Conservation (phyloP, 768 basidiomycete species). For the Kwoniella bestiolae region DNA sequence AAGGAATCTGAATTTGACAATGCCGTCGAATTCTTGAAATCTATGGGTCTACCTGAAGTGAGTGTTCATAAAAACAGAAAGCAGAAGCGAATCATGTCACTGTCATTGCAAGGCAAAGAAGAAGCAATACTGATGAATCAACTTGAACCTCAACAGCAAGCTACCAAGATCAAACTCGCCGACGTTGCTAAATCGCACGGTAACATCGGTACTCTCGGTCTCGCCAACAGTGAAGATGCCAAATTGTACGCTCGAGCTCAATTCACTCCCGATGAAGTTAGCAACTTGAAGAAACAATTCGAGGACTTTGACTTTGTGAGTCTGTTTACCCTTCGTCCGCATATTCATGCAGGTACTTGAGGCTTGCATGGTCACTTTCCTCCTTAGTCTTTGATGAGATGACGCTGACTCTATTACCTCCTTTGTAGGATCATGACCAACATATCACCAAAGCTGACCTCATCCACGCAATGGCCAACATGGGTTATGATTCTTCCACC, state of each 20-base stretch:
- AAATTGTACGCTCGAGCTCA: conserved; percentile 62
- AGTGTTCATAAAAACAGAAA: conserved; percentile 20
- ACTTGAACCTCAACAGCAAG: conserved; percentile 15
- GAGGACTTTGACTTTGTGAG: conserved; percentile 56
- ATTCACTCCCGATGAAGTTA: conserved; percentile 65
- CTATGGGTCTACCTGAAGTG: conserved; percentile 75
- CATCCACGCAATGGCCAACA: conserved; percentile 74
- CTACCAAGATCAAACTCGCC: conserved; percentile 47
- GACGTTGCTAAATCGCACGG: conserved; percentile 45
- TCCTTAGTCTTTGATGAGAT: conserved; percentile 53
- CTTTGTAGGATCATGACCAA: conserved; percentile 62
- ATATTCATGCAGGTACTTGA: too few species aligned
- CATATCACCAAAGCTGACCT: conserved; percentile 68
- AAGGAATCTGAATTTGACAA: conserved; percentile 67
- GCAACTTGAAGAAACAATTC: conserved; percentile 58
- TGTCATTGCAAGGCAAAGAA: not conserved
- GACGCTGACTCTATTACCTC: conserved; percentile 39
- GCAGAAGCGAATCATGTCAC: not conserved
- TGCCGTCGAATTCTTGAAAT: conserved; percentile 71
- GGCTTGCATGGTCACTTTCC: conserved; percentile 15
- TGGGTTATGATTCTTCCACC: conserved; percentile 64
- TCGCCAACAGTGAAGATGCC: conserved; percentile 48
- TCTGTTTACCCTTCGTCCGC: too few species aligned
- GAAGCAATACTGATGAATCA: conserved; percentile 13
- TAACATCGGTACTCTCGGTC: conserved; percentile 41